These are phyloP conservation scores for Wickerhamomyces ciferrii DNA, from an alignment of 805 yeast species.

Conservation along the genomic window DNA sequence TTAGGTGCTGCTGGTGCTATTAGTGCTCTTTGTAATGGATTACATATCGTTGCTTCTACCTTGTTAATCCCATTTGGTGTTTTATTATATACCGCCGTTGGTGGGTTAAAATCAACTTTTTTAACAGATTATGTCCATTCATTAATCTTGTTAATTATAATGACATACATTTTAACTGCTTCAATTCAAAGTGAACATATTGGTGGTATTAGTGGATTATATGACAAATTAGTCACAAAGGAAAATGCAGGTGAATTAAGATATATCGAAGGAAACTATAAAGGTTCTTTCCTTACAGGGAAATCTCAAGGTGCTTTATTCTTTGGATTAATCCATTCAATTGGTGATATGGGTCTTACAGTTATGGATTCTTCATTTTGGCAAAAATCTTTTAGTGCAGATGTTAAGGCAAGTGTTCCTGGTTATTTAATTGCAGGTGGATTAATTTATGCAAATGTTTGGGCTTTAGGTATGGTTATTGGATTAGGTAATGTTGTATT, in stretches of 20 bases:
- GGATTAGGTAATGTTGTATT: slow-evolving; percentile 30
- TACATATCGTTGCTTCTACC: slow-evolving; percentile 37
- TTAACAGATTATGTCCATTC: slow-evolving; percentile 45
- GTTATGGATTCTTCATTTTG: slow-evolving; percentile 35
- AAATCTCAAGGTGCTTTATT: slow-evolving; percentile 22
- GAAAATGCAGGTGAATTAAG: slow-evolving; percentile 26
- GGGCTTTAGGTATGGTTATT: slow-evolving; percentile 31
- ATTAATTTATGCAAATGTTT: slow-evolving; percentile 27
- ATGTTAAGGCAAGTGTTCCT: slow-evolving; percentile 29
- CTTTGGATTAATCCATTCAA: slow-evolving; percentile 22
- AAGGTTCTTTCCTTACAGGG: slow-evolving; percentile 25
- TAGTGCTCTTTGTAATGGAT: slow-evolving; percentile 29
- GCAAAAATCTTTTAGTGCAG: slow-evolving; percentile 35
- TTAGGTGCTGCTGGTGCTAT: slow-evolving; percentile 37
- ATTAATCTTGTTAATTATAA: slow-evolving; percentile 32
- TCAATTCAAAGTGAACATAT: slow-evolving; percentile 28
- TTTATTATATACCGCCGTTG: slow-evolving; percentile 39
- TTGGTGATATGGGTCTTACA: slow-evolving; percentile 33
- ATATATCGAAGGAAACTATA: slow-evolving; percentile 24
- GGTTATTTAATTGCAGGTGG: slow-evolving; percentile 31
- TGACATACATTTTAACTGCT: slow-evolving; percentile 25
- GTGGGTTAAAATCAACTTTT: slow-evolving; percentile 45
- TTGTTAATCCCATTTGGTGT: slow-evolving; percentile 40
- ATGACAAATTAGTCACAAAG: slow-evolving; percentile 26
- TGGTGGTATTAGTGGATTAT: slow-evolving; percentile 38